A percentile compares a stretch with the other conserved stretches of the same genome.
Evolutionary conservation across 2,329 filamentous ascomycete genomes (phyloP).

Genomic region (Claviceps pusilla): DNA sequence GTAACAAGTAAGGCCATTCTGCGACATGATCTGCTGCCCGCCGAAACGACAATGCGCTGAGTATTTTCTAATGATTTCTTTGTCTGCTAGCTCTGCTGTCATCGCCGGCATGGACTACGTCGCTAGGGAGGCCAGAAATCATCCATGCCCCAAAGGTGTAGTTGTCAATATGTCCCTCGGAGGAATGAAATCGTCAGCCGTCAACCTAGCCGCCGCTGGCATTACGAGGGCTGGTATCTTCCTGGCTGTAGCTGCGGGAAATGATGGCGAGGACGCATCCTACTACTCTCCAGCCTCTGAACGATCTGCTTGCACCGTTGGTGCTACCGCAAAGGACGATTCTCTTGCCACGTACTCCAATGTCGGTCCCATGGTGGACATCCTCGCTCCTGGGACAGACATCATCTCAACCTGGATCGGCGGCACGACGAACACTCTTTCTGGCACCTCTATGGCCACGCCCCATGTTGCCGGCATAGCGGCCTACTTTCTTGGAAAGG

Average conservation of each 20-base stretch:
- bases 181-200: slow-evolving; percentile 25
- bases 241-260: slow-evolving; percentile 41
- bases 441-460: slow-evolving; percentile 28
- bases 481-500: slow-evolving; percentile 31
- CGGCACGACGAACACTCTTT: slow-evolving; percentile 22
- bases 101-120: slow-evolving; percentile 31
- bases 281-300: slow-evolving; percentile 31
- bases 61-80: neutral
- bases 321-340: slow-evolving; percentile 25
- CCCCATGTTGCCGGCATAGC: slow-evolving; percentile 26
- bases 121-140: slow-evolving; percentile 18
- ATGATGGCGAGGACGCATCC: slow-evolving; percentile 27
- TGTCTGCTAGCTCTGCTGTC: slow-evolving; percentile 20
- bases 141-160: slow-evolving; percentile 25
- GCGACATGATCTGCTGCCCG: neutral
- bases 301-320: slow-evolving; percentile 33
- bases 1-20: slow-evolving; percentile 20
- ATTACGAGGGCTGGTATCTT: slow-evolving; percentile 31
- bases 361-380: slow-evolving; percentile 30
- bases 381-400: slow-evolving; percentile 32
- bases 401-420: slow-evolving; percentile 31
- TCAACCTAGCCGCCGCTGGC: slow-evolving; percentile 32
- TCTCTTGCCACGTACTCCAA: slow-evolving; percentile 32
- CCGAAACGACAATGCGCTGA: neutral
- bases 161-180: slow-evolving; percentile 42